Evolutionary conservation across 2,329 filamentous ascomycete species (phyloP).

Genomic region (Trichoderma brevicompactum): DNA sequence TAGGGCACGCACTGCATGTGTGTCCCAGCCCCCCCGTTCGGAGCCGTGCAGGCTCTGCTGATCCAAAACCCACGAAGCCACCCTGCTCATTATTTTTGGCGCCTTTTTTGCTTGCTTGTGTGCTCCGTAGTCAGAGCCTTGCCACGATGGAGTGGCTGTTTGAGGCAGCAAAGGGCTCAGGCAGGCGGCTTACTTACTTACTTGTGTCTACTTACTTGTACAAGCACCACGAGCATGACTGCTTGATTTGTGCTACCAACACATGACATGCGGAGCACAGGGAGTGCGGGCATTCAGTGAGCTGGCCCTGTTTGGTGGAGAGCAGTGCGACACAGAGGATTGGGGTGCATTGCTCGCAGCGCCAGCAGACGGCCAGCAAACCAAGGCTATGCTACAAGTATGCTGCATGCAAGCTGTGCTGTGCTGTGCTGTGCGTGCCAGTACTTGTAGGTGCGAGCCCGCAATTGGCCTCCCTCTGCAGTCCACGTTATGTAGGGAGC

Average conservation of each 20-base stretch:
- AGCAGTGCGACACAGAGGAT: conserved; percentile 10
- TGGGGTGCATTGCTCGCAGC: conserved; percentile 19
- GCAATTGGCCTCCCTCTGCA: background rate
- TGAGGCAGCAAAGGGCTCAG: too few relatives aligned
- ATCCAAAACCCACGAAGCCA: conserved; percentile 11
- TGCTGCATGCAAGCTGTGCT: conserved; percentile 13
- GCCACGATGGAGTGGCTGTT: background rate
- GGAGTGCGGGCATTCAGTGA: background rate
- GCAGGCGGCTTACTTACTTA: too few relatives aligned
- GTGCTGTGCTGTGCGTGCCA: conserved; percentile 2
- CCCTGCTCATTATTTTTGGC: background rate
- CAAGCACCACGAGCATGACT: too few relatives aligned
- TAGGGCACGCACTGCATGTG: conserved; percentile 1
- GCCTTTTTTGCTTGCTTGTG: too few relatives aligned
- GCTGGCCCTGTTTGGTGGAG: conserved; percentile 12
- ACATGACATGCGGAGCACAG: background rate
- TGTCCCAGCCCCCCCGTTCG: conserved; percentile 2
- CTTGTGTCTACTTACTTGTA: too few relatives aligned
- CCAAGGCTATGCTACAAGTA: background rate
- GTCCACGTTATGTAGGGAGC: conserved; percentile 7
- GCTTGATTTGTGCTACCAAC: too few relatives aligned
- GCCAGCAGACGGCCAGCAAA: background rate
- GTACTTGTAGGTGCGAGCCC: background rate
- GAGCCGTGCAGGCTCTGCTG: background rate
- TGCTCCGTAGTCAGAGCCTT: background rate